These are phyloP conservation scores for Epithemia pelagica DNA, from an alignment of 108 stramenopile species.

Conservation along the genomic window DNA sequence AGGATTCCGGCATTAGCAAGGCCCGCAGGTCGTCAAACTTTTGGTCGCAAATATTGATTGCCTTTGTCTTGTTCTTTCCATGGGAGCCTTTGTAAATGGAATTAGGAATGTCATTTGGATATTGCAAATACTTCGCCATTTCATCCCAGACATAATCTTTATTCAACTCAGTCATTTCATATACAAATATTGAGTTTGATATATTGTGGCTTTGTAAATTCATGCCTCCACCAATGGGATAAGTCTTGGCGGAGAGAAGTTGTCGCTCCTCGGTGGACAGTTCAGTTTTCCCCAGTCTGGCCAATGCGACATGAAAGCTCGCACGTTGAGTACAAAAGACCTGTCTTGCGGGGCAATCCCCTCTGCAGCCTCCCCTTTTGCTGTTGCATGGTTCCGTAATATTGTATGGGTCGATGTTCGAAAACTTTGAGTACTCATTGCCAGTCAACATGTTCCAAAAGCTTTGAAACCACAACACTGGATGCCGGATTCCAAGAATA, in stretches of 20 bases:
- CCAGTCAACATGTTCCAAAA: slow-evolving; percentile 19
- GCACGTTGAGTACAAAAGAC: not conserved
- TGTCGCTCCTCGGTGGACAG: not conserved
- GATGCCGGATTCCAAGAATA: slow-evolving; percentile 46
- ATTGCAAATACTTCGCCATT: not conserved
- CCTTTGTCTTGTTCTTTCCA: not conserved
- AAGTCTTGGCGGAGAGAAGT: not conserved
- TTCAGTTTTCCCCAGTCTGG: not conserved
- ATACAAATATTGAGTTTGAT: not conserved
- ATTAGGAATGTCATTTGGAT: not conserved
- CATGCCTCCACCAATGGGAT: not conserved
- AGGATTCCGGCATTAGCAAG: not conserved
- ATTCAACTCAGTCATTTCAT: not conserved
- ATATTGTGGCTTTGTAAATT: not conserved
- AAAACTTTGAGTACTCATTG: not conserved
- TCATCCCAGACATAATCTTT: not conserved
- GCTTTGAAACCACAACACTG: slow-evolving; percentile 34
- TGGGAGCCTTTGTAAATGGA: not conserved
- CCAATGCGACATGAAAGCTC: not conserved
- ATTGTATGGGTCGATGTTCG: not conserved
- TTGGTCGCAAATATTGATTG: not conserved
- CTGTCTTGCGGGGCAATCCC: not conserved
- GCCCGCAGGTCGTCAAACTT: not conserved
- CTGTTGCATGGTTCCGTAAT: not conserved
- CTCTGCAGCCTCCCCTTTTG: not conserved